Base-by-base conservation (phyloP, 169 alveolate genomes). In the Eimeria mitis region DNA sequence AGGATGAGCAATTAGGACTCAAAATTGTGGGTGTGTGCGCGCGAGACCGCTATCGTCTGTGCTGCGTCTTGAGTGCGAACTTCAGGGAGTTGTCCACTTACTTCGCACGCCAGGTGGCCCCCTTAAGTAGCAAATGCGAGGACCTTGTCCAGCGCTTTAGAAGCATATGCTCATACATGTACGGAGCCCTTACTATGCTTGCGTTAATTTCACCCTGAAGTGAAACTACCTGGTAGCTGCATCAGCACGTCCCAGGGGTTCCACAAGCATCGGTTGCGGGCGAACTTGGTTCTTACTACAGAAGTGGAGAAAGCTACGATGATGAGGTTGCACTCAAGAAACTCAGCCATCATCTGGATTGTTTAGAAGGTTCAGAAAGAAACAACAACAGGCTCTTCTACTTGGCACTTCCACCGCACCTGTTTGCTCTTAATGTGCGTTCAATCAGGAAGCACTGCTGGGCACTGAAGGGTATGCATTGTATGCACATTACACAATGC, bases 321-420 rank as follows among this genome's bases (percentile, higher is more conserved):
- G 83, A 40, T 28, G 81, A 31, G 42, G 56, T 23, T 65, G 90
- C 78, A n/a, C 94, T 95, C 14, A 56, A 44, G 54, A 68, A 96
- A 54, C 95, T 88, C 28, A 92, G 76, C 68, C 59, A 71, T 28
- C 56, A 44, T 25, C 91, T 63, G 40, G 75, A 54, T 44, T 11
- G 63, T 5, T 40, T 90, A 40, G 89, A 94, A 52, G 88, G 89
- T 37, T 54, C 42, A 65, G 90, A 88, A 34, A 40, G 59, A 7
- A 61, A 21, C 42, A 94, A 65, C 68, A 95, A 85, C 94, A 75
- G 97, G 61, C 94, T 97, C 59, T 78, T 97, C 49, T 97, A 97
- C 89, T 95, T 97, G 89, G 98, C 98, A 6, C 95, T 97, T 63
- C 98, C 98, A 11, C 97, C 97, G 11, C 96, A 97, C 44, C 91